These are phyloP conservation scores for Neofusicoccum ribis DNA, from an alignment of 2,329 filamentous ascomycete genomes.

Conservation along the genomic window DNA sequence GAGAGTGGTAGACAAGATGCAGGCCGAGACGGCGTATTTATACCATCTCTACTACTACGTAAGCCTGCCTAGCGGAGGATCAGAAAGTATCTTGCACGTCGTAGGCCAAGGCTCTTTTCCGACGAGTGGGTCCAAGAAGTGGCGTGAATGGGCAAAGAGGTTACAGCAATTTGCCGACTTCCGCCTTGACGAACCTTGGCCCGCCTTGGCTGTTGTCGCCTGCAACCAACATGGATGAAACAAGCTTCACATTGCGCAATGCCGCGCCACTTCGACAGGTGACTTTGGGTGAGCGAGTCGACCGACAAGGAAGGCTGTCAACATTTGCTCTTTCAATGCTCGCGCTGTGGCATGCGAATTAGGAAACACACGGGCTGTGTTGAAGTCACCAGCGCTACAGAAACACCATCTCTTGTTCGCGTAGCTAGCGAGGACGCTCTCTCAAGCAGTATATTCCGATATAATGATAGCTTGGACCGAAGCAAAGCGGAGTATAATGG, in stretches of 20 bases:
- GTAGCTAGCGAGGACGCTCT: no score
- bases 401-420: no score
- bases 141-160: not conserved
- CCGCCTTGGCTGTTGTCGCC: not conserved
- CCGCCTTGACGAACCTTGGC: slow-evolving; percentile 10
- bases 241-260: not conserved
- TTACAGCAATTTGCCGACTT: not conserved
- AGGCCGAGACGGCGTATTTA: not conserved
- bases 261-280: no score
- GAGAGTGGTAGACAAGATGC: not conserved
- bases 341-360: no score
- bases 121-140: not conserved
- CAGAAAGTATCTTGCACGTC: not conserved
- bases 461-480: no score
- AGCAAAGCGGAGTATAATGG: no score
- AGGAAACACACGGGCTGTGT: no score
- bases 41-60: not conserved
- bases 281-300: no score
- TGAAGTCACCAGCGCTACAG: no score
- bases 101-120: not conserved
- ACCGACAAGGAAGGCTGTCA: no score
- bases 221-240: not conserved
- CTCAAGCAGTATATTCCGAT: no score
- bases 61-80: not conserved
- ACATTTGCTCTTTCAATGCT: no score